Evolutionary conservation across 1,139 yeast genomes (phyloP), one percentile per base, ranked within the genome.

Genomic region (Saccharomyces hybrid): DNA sequence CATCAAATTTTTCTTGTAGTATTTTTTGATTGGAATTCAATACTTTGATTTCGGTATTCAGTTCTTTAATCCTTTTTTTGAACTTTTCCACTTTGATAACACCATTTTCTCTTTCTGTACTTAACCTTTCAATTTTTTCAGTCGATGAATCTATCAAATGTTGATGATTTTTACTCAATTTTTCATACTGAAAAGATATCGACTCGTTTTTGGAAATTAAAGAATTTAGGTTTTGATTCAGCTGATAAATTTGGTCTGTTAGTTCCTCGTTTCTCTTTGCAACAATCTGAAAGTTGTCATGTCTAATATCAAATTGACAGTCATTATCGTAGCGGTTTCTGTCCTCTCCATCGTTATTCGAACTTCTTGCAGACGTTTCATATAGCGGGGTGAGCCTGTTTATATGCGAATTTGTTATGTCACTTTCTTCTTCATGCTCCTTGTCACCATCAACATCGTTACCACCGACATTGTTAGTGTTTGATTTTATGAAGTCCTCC

Each of bases 171-270:
- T 25, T 28, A 4, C 31, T 16, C 6, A 28, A 34, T 7, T 47
- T 47, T 27, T 47, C 42, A 13, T 48, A 46, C 49, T 50, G 51
- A 16, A 13, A n/a, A 25, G 8, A 27, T 27, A 23, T 4, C 32
- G 71, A 64, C 16, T 73, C 74, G 31, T 80, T 71, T 61, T 84
- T 88, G 25, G 68, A 67, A 8, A 68, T 67, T 59, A 57, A 52
- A 42, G 48, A 51, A 47, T 62, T 65, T 7, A 64, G 47, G 42
- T 59, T 59, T 41, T 56, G 56, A 53, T 67, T 65, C 27, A 64
- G 25, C 11, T 49, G 55, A 48, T 75, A 64, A 0, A 78, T 70
- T 51, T 70, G 66, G 14, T 57, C 58, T 6, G 73, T 61, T 25
- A 81, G 69, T 54, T 76, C 78, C 4, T 70, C 67, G 20, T 77